These are phyloP conservation scores for Metschnikowia sp. DNA, from an alignment of 805 yeast genomes.

Conservation along the genomic window DNA sequence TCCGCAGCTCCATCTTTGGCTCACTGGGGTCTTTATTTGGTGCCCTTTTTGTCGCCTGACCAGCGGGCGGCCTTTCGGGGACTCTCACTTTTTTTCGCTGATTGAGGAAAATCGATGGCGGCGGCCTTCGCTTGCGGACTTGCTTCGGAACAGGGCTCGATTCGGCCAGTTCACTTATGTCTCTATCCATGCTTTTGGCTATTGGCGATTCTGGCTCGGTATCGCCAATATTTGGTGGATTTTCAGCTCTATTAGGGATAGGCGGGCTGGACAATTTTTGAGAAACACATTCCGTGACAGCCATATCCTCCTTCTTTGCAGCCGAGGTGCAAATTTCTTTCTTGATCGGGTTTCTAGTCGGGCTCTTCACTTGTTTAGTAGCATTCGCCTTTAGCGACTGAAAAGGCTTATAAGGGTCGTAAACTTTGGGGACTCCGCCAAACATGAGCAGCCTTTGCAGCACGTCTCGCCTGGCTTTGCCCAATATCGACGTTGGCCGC, in stretches of 20 bases:
- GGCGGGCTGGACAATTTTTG: too few relatives aligned
- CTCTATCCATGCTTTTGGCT: background rate
- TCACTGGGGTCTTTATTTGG: background rate
- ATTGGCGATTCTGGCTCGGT: background rate
- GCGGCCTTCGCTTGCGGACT: constrained; percentile 7
- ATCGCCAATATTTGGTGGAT: background rate
- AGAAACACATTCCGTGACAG: too few relatives aligned
- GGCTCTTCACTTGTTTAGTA: background rate
- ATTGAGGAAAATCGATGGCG: constrained; percentile 14
- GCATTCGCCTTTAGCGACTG: background rate
- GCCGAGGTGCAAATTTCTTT: too few relatives aligned
- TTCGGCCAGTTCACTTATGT: background rate
- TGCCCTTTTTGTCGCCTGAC: background rate
- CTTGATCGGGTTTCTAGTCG: background rate
- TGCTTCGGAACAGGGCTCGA: background rate
- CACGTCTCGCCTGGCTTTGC: constrained; percentile 35
- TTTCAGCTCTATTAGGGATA: background rate
- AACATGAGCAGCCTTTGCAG: constrained; percentile 35
- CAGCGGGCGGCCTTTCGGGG: background rate
- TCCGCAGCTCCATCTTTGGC: background rate
- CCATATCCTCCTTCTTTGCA: too few relatives aligned
- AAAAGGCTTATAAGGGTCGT: constrained; percentile 12
- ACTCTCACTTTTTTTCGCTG: constrained; percentile 4
- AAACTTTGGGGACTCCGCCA: constrained; percentile 4
- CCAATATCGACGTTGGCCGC: constrained; percentile 26